phyloP scores from a whole-genome alignment of 208 protist genomes.

The Trypanosoma vivax region DNA sequence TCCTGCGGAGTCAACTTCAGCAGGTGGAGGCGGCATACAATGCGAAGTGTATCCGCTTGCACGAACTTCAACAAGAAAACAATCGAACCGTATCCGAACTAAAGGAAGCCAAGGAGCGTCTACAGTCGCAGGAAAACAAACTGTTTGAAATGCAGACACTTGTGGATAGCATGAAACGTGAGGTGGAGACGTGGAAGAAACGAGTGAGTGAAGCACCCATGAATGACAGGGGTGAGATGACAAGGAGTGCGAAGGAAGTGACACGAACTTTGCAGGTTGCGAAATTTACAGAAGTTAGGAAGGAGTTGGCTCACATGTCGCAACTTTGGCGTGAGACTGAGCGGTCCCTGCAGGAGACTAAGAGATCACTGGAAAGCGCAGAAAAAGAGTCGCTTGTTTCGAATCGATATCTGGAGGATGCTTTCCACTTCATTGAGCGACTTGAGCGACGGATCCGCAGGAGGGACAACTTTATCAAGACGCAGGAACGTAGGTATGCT shows the following conservation, averaged over 20 bases:
- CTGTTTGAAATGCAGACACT: constrained; percentile 29
- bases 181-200: constrained; percentile 72
- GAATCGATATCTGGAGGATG: constrained; percentile 72
- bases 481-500: constrained; percentile 29
- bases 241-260: constrained; percentile 1
- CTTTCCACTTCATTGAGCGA: constrained; percentile 77
- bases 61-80: constrained; percentile 76
- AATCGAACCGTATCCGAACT: constrained; percentile 36
- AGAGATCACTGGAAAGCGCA: constrained; percentile 64
- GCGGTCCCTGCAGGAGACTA: constrained; percentile 66
- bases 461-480: constrained; percentile 53
- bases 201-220: constrained; percentile 23
- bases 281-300: constrained; percentile 44
- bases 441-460: constrained; percentile 76
- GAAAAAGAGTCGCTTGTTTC: constrained; percentile 68
- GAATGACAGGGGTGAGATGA: not conserved
- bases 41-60: constrained; percentile 67
- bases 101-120: constrained; percentile 20
- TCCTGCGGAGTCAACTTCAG: constrained; percentile 68
- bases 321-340: constrained; percentile 86
- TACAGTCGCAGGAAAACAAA: constrained; percentile 15
- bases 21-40: constrained; percentile 84
- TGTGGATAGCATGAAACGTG: constrained; percentile 45
- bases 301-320: constrained; percentile 51
- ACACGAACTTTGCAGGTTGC: constrained; percentile 18